Evolutionary conservation across 2,329 filamentous ascomycete species (phyloP).

Genomic region (Dothiorella sarmentorum): DNA sequence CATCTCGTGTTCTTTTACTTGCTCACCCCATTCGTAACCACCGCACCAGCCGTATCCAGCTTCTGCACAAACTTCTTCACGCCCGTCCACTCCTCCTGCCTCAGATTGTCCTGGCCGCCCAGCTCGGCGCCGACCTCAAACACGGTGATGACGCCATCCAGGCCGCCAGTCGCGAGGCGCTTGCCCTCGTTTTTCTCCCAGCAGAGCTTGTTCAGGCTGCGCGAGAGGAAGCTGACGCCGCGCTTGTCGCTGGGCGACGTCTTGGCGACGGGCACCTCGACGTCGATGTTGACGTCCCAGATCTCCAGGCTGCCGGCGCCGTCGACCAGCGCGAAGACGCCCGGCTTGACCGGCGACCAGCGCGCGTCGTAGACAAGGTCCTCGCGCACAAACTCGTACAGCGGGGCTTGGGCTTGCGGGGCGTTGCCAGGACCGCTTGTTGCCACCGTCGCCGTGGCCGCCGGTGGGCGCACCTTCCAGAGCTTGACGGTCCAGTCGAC

Average conservation of each 20-base stretch:
- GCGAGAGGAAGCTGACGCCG: conserved; percentile 62
- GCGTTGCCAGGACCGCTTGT: conserved; percentile 40
- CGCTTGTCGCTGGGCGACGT: conserved; percentile 63
- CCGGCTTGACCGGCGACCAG: conserved; percentile 92
- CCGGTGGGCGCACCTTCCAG: conserved; percentile 86
- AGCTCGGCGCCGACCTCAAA: conserved; percentile 85
- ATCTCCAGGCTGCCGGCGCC: conserved; percentile 88
- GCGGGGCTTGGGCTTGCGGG: conserved; percentile 59
- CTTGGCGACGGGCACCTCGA: conserved; percentile 83
- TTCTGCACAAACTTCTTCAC: conserved; percentile 86
- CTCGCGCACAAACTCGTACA: conserved; percentile 88
- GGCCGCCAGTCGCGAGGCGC: conserved; percentile 81
- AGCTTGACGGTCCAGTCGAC: conserved; percentile 97
- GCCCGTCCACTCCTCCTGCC: conserved; percentile 85
- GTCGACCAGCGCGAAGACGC: conserved; percentile 91
- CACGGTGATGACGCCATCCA: conserved; percentile 85
- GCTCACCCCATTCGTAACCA: conserved; percentile 4
- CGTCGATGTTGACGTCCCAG: conserved; percentile 91
- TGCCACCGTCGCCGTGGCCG: conserved; percentile 53
- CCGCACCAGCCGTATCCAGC: conserved; percentile 50
- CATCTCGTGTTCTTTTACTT: background rate
- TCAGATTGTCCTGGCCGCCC: conserved; percentile 78
- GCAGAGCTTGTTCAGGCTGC: conserved; percentile 88
- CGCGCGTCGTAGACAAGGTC: conserved; percentile 95
- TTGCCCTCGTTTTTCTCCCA: conserved; percentile 92